Evolutionary conservation across 2,329 filamentous ascomycete genomes (phyloP), one percentile per base, ranked within the genome.

Genomic region (Dactylellina leptospora): DNA sequence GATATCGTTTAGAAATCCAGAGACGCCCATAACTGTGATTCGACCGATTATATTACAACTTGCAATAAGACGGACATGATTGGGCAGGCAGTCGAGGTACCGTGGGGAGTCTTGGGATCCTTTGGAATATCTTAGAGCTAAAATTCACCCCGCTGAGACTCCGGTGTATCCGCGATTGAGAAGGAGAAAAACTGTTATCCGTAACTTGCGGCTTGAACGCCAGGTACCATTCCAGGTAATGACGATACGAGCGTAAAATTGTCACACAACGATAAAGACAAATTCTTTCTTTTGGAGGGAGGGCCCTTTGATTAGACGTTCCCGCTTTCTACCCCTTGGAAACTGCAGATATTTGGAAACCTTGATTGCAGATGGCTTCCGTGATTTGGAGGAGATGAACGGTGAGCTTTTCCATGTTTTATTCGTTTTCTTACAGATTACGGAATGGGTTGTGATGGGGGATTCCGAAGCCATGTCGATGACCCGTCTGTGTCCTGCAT

Each of bases 1-100:
- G 20, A 16, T 47, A 36, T 40, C 50, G n/a, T n/a, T 60, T 60
- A 28, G 56, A 50, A 50, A 50, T 60, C 18, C 58, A 51, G 28
- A 40, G 50, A 38, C 18, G 27, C 47, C 9, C 9, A 5, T n/a
- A 8, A 10, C n/a, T n/a, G n/a, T n/a, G n/a, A n/a, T n/a, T n/a
- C n/a, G n/a, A n/a, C n/a, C n/a, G n/a, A n/a, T n/a, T n/a, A n/a
- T n/a, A n/a, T n/a, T n/a, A n/a, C n/a, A n/a, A n/a, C n/a, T n/a
- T n/a, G n/a, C n/a, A n/a, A n/a, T n/a, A n/a, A n/a, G n/a, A n/a
- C n/a, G n/a, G n/a, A n/a, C n/a, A n/a, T n/a, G n/a, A n/a, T n/a
- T n/a, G n/a, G n/a, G n/a, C n/a, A n/a, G n/a, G n/a, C n/a, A n/a
- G n/a, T n/a, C n/a, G n/a, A n/a, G n/a, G n/a, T n/a, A n/a, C n/a